Percentiles rank a stretch among this genome's conserved stretches.
Evolutionary conservation across 2,329 filamentous ascomycete genomes (phyloP).

Genomic region (Trichoderma koningiopsis): DNA sequence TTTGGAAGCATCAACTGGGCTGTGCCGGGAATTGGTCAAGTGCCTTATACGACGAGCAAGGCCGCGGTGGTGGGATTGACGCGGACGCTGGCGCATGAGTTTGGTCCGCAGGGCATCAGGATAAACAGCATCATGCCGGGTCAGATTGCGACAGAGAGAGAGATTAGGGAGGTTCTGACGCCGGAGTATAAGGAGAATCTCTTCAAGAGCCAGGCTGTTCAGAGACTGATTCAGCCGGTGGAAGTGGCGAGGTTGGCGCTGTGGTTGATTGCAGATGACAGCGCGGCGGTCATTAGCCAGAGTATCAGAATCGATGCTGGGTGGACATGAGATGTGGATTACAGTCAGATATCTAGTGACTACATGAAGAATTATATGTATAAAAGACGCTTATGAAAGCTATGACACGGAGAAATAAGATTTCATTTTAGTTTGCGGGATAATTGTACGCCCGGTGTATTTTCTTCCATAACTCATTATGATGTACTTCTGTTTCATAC

Average conservation of each 20-base stretch:
- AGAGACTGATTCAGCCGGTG: conserved; percentile 44
- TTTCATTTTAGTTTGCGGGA: background rate
- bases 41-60: conserved; percentile 55
- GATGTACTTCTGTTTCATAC: background rate
- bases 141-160: conserved; percentile 48
- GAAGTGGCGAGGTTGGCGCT: conserved; percentile 51
- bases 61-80: conserved; percentile 59
- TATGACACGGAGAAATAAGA: too few species aligned
- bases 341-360: too few species aligned
- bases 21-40: conserved; percentile 47
- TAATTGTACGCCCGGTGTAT: background rate
- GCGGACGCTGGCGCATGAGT: conserved; percentile 56
- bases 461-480: background rate
- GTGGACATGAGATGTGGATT: conserved; percentile 7
- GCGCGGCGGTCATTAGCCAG: conserved; percentile 20
- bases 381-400: background rate
- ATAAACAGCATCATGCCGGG: conserved; percentile 55
- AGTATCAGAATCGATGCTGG: conserved; percentile 26
- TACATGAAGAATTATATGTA: background rate
- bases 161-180: conserved; percentile 48
- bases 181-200: conserved; percentile 44
- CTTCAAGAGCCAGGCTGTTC: conserved; percentile 45
- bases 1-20: conserved; percentile 54
- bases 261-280: conserved; percentile 50
- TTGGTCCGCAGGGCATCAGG: conserved; percentile 50